Conservation (phyloP, 371 early-diverging fungal species). For the Mucor mucedo region DNA sequence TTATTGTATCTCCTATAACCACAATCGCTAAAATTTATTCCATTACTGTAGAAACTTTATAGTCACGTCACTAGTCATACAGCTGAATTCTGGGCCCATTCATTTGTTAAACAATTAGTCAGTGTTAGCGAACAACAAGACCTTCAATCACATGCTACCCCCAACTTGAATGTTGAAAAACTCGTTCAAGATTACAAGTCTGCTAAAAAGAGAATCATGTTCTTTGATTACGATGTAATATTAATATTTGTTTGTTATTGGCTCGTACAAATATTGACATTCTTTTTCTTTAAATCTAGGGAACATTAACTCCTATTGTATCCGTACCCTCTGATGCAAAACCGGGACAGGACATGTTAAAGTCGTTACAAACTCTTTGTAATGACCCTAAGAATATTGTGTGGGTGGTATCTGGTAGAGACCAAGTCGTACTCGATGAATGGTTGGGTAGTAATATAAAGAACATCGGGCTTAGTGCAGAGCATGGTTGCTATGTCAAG, state of each 20-base stretch:
- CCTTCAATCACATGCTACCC: slow-evolving; percentile 67
- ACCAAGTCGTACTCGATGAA: slow-evolving; percentile 79
- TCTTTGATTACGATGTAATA: slow-evolving; percentile 86
- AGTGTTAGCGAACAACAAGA: slow-evolving; percentile 41
- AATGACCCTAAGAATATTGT: slow-evolving; percentile 81
- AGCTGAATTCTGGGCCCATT: slow-evolving; percentile 90
- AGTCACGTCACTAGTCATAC: slow-evolving; percentile 85
- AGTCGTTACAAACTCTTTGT: slow-evolving; percentile 61
- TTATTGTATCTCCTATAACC: background rate
- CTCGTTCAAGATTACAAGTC: slow-evolving; percentile 49
- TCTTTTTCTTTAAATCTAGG: slow-evolving; percentile 47
- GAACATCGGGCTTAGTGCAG: slow-evolving; percentile 80
- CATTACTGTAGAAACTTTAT: slow-evolving; percentile 66
- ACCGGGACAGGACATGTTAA: slow-evolving; percentile 68
- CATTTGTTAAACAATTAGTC: slow-evolving; percentile 71
- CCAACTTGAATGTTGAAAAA: slow-evolving; percentile 56
- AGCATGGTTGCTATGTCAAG: slow-evolving; percentile 69
- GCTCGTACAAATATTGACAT: background rate
- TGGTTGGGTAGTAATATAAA: slow-evolving; percentile 79
- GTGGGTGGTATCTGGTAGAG: slow-evolving; percentile 92
- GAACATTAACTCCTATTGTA: slow-evolving; percentile 79
- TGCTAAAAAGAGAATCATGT: slow-evolving; percentile 68
- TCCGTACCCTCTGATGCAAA: slow-evolving; percentile 73
- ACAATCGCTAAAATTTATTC: background rate
- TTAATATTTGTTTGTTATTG: background rate